Conservation (phyloP, 768 basidiomycete genomes). For the Obba rivulosa region DNA sequence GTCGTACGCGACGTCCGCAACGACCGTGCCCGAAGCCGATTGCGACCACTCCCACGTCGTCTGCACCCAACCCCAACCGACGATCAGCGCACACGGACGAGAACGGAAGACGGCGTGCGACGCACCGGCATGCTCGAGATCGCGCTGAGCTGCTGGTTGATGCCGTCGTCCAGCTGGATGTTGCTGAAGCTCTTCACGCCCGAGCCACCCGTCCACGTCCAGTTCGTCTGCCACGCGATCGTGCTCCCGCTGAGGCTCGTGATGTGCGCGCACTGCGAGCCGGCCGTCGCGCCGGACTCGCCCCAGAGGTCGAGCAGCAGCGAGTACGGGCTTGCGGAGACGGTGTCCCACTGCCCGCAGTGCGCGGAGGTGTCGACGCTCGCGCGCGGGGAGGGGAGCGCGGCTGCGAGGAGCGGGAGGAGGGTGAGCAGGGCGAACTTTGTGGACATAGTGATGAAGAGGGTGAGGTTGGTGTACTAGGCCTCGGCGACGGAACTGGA, state of each 20-base stretch:
- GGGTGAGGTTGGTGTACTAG: too few relatives aligned
- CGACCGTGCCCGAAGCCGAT: conserved; percentile 32
- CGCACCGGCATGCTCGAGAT: conserved; percentile 54
- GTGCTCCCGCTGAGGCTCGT: conserved; percentile 35
- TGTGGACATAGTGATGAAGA: too few relatives aligned
- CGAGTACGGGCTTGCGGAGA: conserved; percentile 40
- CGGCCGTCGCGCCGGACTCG: conserved; percentile 33
- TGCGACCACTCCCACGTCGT: conserved; percentile 55
- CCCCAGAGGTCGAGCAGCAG: conserved; percentile 48
- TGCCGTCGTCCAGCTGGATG: conserved; percentile 41
- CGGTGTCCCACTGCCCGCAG: conserved; percentile 49
- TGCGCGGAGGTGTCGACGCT: conserved; percentile 20
- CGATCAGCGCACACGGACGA: neutral
- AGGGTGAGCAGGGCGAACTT: neutral
- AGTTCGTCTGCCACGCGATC: conserved; percentile 47
- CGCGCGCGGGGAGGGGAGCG: conserved; percentile 11
- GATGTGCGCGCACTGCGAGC: conserved; percentile 47
- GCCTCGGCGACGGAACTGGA: too few relatives aligned
- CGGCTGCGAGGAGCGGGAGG: conserved; percentile 4
- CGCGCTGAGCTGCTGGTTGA: conserved; percentile 48
- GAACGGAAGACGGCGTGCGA: neutral
- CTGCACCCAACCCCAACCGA: conserved; percentile 24
- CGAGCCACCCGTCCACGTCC: conserved; percentile 47
- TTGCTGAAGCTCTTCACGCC: conserved; percentile 62
- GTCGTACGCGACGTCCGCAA: conserved; percentile 58